A percentile compares a stretch with the other conserved stretches of the same genome.
These are phyloP conservation scores for Colletotrichum sp. DNA, from an alignment of 2,329 filamentous ascomycete genomes.

Conservation along the genomic window DNA sequence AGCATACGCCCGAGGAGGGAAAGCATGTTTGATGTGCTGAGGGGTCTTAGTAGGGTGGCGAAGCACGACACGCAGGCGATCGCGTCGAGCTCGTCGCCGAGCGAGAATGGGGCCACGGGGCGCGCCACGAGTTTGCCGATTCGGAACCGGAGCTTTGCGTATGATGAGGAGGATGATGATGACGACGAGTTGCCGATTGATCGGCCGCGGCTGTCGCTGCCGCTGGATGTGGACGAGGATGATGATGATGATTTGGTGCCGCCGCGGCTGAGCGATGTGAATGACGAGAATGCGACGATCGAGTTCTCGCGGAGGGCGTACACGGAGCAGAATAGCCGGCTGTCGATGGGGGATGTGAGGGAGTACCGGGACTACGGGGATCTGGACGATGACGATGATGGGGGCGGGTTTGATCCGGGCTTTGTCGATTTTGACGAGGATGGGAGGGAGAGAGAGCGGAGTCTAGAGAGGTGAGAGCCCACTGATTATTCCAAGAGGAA, in stretches of 20 bases:
- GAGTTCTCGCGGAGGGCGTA: slow-evolving; percentile 61
- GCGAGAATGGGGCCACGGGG: slow-evolving; percentile 16
- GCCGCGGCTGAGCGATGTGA: slow-evolving; percentile 58
- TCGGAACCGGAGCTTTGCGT: slow-evolving; percentile 20
- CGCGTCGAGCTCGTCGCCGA: slow-evolving; percentile 53
- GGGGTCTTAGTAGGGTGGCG: slow-evolving; percentile 58
- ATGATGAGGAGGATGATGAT: slow-evolving; percentile 25
- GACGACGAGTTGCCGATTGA: slow-evolving; percentile 57
- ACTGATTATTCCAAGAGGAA: rapidly evolving
- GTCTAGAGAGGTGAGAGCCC: slow-evolving; percentile 46
- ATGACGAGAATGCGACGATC: slow-evolving; percentile 61
- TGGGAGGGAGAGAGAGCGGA: slow-evolving; percentile 42
- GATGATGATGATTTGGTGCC: slow-evolving; percentile 56
- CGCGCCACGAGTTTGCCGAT: slow-evolving; percentile 23
- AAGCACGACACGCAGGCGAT: slow-evolving; percentile 53
- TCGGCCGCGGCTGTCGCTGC: slow-evolving; percentile 60
- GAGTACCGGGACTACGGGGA: slow-evolving; percentile 50
- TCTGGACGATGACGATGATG: slow-evolving; percentile 47
- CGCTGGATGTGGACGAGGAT: slow-evolving; percentile 47
- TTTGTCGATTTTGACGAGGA: slow-evolving; percentile 30
- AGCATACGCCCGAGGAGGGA: slow-evolving; percentile 62
- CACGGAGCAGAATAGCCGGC: slow-evolving; percentile 50
- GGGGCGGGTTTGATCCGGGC: slow-evolving; percentile 55
- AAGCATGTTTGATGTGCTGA: slow-evolving; percentile 58
- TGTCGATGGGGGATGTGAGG: slow-evolving; percentile 61